A percentile compares a stretch with the other conserved stretches of the same genome.
Conservation (phyloP, 2,329 filamentous ascomycete genomes). For the Beauveria brongniartii region DNA sequence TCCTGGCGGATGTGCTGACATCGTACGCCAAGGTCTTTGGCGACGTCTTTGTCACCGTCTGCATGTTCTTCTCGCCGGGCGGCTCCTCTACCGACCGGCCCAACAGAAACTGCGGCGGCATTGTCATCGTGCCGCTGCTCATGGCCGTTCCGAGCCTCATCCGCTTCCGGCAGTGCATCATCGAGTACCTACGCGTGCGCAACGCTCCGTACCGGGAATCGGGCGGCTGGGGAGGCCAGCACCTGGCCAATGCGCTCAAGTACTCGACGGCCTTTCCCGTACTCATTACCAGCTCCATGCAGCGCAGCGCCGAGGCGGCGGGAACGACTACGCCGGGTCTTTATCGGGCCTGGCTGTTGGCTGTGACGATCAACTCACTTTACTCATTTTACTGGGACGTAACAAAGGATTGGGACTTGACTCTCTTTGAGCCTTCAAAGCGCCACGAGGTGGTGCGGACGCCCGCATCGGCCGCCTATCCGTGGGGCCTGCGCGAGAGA, state of each 20-base stretch:
- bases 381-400: slow-evolving; percentile 99
- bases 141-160: slow-evolving; percentile 78
- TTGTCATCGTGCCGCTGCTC: slow-evolving; percentile 72
- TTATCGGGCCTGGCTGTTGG: slow-evolving; percentile 58
- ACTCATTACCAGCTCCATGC: slow-evolving; percentile 68
- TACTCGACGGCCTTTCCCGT: slow-evolving; percentile 94
- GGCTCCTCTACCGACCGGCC: slow-evolving; percentile 72
- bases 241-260: slow-evolving; percentile 89
- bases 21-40: slow-evolving; percentile 89
- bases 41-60: slow-evolving; percentile 80
- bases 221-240: slow-evolving; percentile 70
- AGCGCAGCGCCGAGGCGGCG: slow-evolving; percentile 48
- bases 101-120: slow-evolving; percentile 73
- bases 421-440: slow-evolving; percentile 56
- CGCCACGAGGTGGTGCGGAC: slow-evolving; percentile 25
- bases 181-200: slow-evolving; percentile 70
- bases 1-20: slow-evolving; percentile 89
- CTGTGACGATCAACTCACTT: slow-evolving; percentile 72
- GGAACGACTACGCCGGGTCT: slow-evolving; percentile 28
- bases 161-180: slow-evolving; percentile 84
- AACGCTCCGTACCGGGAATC: slow-evolving; percentile 46
- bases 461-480: slow-evolving; percentile 55
- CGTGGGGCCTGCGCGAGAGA: slow-evolving; percentile 68
- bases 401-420: slow-evolving; percentile 92
- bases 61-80: slow-evolving; percentile 75